Conservation (phyloP, 1,284 basidiomycete species). For the Apiotrichum laibachii region DNA sequence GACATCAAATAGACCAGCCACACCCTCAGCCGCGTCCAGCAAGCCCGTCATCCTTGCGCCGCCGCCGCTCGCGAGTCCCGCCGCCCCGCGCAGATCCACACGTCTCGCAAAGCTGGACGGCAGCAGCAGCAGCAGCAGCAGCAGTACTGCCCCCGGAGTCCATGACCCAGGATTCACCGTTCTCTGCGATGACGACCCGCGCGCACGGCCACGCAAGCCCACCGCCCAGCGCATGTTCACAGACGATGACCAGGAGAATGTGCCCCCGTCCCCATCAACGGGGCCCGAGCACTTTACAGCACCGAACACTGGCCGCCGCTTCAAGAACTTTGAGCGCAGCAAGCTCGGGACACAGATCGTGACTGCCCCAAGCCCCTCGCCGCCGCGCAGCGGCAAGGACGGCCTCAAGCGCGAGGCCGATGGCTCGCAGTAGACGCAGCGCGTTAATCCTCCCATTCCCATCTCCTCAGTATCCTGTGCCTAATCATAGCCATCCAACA, state of each 20-base stretch:
- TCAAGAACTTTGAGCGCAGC: slow-evolving; percentile 4
- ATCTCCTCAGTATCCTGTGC: neutral
- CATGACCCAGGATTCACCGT: slow-evolving; percentile 35
- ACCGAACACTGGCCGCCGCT: neutral
- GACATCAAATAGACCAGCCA: neutral
- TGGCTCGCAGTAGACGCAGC: neutral
- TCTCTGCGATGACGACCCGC: slow-evolving; percentile 16
- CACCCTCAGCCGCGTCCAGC: neutral
- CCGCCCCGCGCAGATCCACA: neutral
- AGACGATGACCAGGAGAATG: slow-evolving; percentile 9
- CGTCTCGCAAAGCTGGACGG: neutral
- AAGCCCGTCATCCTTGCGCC: too few relatives aligned
- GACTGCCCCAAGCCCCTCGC: neutral
- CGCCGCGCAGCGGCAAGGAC: slow-evolving; percentile 6
- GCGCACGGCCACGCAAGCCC: neutral
- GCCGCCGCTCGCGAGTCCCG: too few relatives aligned
- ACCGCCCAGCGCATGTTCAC: neutral
- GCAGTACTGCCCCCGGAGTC: neutral
- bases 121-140: too few relatives aligned
- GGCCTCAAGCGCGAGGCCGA: slow-evolving; percentile 11
- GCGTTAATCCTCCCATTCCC: neutral
- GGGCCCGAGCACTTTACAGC: neutral
- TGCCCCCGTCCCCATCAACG: neutral
- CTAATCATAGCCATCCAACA: neutral
- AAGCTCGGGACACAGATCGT: slow-evolving; percentile 6